These are phyloP conservation scores for Verticillium albo-atrum DNA, from an alignment of 2,329 filamentous ascomycete genomes.

Conservation along the genomic window DNA sequence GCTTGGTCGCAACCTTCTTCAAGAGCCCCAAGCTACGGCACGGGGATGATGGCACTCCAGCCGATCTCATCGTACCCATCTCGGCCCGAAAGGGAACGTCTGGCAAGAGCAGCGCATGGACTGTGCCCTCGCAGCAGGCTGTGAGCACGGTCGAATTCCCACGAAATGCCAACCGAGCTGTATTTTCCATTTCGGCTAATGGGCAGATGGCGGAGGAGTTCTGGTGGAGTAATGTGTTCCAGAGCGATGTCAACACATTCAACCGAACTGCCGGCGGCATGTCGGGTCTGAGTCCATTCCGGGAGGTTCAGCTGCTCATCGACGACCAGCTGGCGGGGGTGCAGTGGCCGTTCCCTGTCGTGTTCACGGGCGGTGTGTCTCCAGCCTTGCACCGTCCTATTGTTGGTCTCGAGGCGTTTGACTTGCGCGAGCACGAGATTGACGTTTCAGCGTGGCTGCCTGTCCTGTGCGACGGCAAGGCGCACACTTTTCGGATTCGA, in stretches of 20 bases:
- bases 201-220: conserved; percentile 77
- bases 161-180: conserved; percentile 60
- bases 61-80: conserved; percentile 65
- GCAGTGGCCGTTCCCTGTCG: conserved; percentile 75
- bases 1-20: conserved; percentile 70
- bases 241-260: conserved; percentile 57
- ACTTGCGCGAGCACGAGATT: conserved; percentile 74
- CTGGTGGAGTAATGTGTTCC: conserved; percentile 77
- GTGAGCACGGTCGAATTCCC: conserved; percentile 59
- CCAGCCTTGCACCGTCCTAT: conserved; percentile 75
- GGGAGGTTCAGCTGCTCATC: conserved; percentile 73
- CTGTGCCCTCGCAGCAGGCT: conserved; percentile 58
- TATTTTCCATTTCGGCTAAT: conserved; percentile 72
- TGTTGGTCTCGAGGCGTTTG: conserved; percentile 74
- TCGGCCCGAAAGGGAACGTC: conserved; percentile 47
- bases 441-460: conserved; percentile 76
- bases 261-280: conserved; percentile 49
- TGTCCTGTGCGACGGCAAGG: conserved; percentile 58
- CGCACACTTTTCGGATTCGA: conserved; percentile 64
- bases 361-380: conserved; percentile 77
- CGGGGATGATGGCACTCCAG: conserved; percentile 27
- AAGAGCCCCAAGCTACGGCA: conserved; percentile 23
- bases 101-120: conserved; percentile 61
- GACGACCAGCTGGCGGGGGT: conserved; percentile 70
- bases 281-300: conserved; percentile 67